Percentiles rank a stretch among this genome's conserved stretches.
phyloP scores from a whole-genome alignment of 176 grass and related monocot genomes.

The Microstegium vimineum region DNA sequence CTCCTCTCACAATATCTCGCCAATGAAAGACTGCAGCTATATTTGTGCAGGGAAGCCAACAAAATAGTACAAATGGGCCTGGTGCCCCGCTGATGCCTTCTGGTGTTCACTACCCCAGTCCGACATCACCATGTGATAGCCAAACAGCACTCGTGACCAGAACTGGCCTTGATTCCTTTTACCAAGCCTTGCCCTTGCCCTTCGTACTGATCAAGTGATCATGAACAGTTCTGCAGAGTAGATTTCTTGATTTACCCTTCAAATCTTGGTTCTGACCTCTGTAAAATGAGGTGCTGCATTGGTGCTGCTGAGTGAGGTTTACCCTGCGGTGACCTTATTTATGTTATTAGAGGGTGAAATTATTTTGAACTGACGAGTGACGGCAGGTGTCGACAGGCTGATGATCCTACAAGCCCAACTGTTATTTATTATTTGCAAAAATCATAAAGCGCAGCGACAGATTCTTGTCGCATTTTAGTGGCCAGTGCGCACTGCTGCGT shows the following conservation, averaged over 20 bases:
- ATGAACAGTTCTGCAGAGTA: background rate
- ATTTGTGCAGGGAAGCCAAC: conserved; percentile 28
- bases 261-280: background rate
- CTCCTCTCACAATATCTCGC: background rate
- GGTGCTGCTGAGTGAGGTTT: background rate
- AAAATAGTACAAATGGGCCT: conserved; percentile 54
- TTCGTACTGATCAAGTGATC: background rate
- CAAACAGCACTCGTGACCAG: conserved; percentile 30
- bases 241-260: background rate
- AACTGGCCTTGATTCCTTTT: conserved; percentile 38
- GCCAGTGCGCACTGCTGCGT: background rate
- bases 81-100: conserved; percentile 30
- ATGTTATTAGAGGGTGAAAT: background rate
- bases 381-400: conserved; percentile 9
- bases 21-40: background rate
- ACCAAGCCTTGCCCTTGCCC: conserved; percentile 5
- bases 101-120: conserved; percentile 27
- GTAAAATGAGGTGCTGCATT: background rate
- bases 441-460: background rate
- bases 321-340: background rate
- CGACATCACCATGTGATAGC: conserved; percentile 54
- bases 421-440: conserved; percentile 37
- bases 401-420: conserved; percentile 22
- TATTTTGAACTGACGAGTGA: conserved; percentile 11
- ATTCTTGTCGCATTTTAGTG: conserved; percentile 21